Evolutionary conservation across 768 basidiomycete genomes (phyloP).

Genomic region (Suillus sp.): DNA sequence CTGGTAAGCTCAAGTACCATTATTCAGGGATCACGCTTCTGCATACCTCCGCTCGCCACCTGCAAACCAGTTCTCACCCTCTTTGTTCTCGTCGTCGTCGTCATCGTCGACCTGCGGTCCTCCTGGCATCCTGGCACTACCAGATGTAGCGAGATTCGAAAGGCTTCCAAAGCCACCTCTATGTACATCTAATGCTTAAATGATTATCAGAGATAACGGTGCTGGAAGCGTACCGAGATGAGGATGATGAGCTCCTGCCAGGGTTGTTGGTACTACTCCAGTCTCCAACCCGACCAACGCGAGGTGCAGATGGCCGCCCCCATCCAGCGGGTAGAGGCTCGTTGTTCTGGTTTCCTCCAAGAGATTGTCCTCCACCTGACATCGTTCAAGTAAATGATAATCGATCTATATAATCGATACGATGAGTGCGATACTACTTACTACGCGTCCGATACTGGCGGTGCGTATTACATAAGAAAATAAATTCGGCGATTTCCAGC

Average conservation of each 20-base stretch:
- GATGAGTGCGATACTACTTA: neutral
- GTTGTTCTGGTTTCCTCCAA: slow-evolving; percentile 45
- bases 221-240: slow-evolving; percentile 17
- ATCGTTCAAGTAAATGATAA: slow-evolving; percentile 27
- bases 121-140: slow-evolving; percentile 20
- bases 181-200: neutral
- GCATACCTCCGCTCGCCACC: slow-evolving; percentile 91
- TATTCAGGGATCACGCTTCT: neutral
- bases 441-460: neutral
- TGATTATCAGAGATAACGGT: neutral
- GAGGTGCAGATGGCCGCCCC: slow-evolving; percentile 42
- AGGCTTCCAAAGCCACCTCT: slow-evolving; percentile 38
- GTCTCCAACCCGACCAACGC: slow-evolving; percentile 57
- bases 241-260: slow-evolving; percentile 27
- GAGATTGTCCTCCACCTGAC: slow-evolving; percentile 47
- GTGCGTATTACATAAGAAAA: slow-evolving; percentile 3
- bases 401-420: neutral
- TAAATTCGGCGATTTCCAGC: neutral
- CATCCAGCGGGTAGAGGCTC: slow-evolving; percentile 54
- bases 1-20: neutral
- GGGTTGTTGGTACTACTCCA: slow-evolving; percentile 39
- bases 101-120: slow-evolving; percentile 43
- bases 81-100: slow-evolving; percentile 53
- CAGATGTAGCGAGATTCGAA: slow-evolving; percentile 31
- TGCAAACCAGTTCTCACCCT: slow-evolving; percentile 78